These are phyloP conservation scores for Tubosaeta brunneosetosa DNA, from an alignment of 768 basidiomycete species.

Conservation along the genomic window DNA sequence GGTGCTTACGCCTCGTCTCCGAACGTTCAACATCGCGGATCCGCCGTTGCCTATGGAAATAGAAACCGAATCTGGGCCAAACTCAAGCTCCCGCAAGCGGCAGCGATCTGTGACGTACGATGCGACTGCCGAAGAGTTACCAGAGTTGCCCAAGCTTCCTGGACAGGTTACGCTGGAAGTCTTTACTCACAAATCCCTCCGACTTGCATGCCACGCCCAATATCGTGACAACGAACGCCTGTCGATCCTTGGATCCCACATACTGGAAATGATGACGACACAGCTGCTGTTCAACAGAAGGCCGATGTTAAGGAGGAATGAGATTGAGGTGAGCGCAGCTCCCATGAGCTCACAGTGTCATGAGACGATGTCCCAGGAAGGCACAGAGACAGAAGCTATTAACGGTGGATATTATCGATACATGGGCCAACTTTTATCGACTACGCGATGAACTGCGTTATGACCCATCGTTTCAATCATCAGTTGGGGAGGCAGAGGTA, in stretches of 20 bases:
- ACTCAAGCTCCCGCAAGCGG: conserved; percentile 34
- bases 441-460: conserved; percentile 33
- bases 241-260: conserved; percentile 44
- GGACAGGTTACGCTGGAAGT: conserved; percentile 60
- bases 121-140: conserved; percentile 29
- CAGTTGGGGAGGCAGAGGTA: conserved; percentile 35
- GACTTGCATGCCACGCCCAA: conserved; percentile 37
- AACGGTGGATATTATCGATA: conserved; percentile 30
- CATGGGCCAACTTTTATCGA: conserved; percentile 37
- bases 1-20: conserved; percentile 34
- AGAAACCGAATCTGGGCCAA: conserved; percentile 25
- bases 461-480: conserved; percentile 26
- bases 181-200: conserved; percentile 65
- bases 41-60: conserved; percentile 30
- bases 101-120: conserved; percentile 32
- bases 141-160: conserved; percentile 46
- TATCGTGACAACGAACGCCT: conserved; percentile 57
- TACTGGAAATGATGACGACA: conserved; percentile 45
- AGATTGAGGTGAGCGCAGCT: conserved; percentile 48
- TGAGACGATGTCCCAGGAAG: conserved; percentile 26
- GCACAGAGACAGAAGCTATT: conserved; percentile 24
- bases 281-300: conserved; percentile 44
- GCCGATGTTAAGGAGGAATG: conserved; percentile 45
- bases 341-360: conserved; percentile 9
- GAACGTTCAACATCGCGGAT: conserved; percentile 31